Evolutionary conservation across 768 basidiomycete species (phyloP), one percentile per base, ranked within the genome.

Genomic region (Tubosaeta brunneosetosa): DNA sequence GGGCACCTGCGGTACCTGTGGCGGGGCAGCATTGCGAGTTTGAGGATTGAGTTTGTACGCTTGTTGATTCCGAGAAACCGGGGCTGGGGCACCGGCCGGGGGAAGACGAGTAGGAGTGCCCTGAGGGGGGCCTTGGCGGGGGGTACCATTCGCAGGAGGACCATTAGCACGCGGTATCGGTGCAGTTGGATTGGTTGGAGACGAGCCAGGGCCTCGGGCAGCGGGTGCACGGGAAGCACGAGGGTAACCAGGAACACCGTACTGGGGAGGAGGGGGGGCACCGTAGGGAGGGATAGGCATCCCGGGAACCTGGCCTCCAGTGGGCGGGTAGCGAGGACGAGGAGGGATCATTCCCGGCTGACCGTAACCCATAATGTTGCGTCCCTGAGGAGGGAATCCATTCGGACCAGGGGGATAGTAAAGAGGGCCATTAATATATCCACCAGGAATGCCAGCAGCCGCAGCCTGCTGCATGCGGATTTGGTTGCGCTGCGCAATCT

Each of bases 391-490:
- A 85, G 71, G 86, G 84, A 84, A 91, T 87, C 56, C 82, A 77
- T 60, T 86, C 83, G 47, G 91, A 82, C 65, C 79, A 73, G 58
- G 91, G 81, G 55, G 89, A 82, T 65, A 86, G 83, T 76, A 94
- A 81, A 78, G 90, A 88, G 67, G 67, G 33, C 55, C 57, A 6
- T 61, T 59, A 27, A 67, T 58, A 42, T 65, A 71, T 42, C 55
- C 87, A 58, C 83, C 82, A 49, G 91, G 88, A 53, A 94, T 78
- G 47, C 84, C 71, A 58, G 89, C 87, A 43, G 91, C 90, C 55
- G 89, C 91, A 56, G 90, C 89, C 77, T 97, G 95, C 67, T 94
- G 93, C 83, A 94, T 87, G 57, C 95, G 82, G 69, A 94, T 92
- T 74, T 97, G 66, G 74, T 92, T 90, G 69, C 97, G 93, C 74